Conservation (phyloP, 805 yeast species). For the Wickerhamiella lipophila region DNA sequence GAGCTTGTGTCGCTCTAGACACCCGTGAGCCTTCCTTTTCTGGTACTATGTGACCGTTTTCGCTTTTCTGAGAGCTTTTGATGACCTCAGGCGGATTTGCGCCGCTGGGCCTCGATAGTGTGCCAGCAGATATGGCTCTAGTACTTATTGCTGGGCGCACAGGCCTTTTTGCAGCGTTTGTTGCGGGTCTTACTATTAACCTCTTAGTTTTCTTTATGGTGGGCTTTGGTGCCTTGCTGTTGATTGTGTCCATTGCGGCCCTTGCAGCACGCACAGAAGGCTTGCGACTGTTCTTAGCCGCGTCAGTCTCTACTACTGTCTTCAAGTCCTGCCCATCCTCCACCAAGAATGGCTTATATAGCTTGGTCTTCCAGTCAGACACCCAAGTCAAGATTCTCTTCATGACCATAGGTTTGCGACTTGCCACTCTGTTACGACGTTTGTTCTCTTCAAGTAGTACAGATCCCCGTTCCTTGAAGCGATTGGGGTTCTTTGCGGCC, state of each 20-base stretch:
- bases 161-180: not conserved
- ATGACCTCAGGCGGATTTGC: too few species aligned
- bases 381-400: not conserved
- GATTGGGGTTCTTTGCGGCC: constrained; percentile 2
- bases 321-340: not conserved
- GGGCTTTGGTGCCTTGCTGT: not conserved
- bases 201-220: not conserved
- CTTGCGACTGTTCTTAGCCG: not conserved
- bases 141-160: not conserved
- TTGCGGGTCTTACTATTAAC: too few species aligned
- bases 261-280: not conserved
- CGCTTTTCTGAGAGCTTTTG: too few species aligned
- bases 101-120: too few species aligned
- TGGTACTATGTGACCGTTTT: too few species aligned
- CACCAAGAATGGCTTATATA: not conserved
- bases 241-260: not conserved
- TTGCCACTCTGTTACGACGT: constrained; percentile 1
- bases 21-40: too few species aligned
- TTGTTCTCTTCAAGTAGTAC: constrained; percentile 3
- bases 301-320: too few species aligned
- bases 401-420: constrained; percentile 5
- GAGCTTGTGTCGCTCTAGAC: too few species aligned
- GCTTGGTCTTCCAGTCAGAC: not conserved
- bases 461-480: constrained; percentile 7
- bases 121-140: too few species aligned